A percentile compares a stretch with the other conserved stretches of the same genome.
Evolutionary conservation across 1,139 yeast species (phyloP).

Genomic region (Sugiyamaella xylanicola): DNA sequence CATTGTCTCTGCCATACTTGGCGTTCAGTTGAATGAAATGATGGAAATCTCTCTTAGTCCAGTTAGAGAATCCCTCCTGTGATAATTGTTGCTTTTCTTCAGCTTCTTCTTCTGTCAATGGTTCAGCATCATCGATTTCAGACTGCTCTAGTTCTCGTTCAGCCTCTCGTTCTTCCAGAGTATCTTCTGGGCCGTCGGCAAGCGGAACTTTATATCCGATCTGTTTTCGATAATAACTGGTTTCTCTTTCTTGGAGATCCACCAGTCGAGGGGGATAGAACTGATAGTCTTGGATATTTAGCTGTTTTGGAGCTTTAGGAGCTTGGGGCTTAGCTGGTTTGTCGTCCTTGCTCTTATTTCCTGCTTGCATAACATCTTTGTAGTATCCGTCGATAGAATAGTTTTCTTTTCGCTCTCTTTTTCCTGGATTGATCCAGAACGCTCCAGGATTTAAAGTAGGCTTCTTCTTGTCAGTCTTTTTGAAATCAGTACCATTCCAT

Average conservation of each 20-base stretch:
- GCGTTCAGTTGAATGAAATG: conserved; percentile 82
- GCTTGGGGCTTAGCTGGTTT: conserved; percentile 27
- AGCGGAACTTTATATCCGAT: conserved; percentile 69
- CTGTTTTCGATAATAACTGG: conserved; percentile 70
- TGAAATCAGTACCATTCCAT: conserved; percentile 94
- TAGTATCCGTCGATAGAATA: conserved; percentile 88
- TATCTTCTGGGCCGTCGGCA: conserved; percentile 49
- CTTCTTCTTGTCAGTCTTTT: conserved; percentile 48
- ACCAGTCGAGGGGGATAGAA: conserved; percentile 71
- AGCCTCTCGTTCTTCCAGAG: conserved; percentile 54
- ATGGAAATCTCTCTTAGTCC: conserved; percentile 90
- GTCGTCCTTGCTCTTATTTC: conserved; percentile 42
- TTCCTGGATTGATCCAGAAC: conserved; percentile 83
- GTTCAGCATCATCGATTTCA: conserved; percentile 69
- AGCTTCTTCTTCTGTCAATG: conserved; percentile 76
- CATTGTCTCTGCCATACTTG: conserved; percentile 70
- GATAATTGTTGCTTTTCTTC: conserved; percentile 62
- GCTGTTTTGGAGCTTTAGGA: conserved; percentile 71
- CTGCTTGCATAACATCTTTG: conserved; percentile 61
- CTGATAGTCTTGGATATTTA: conserved; percentile 83
- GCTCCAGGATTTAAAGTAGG: conserved; percentile 33
- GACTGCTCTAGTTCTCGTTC: conserved; percentile 65
- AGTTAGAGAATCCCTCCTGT: conserved; percentile 67
- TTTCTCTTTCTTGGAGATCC: conserved; percentile 74
- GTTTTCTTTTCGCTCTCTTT: conserved; percentile 87